Base-by-base conservation (phyloP, 768 basidiomycete species). In the Phylloporus rhodoxanthus region DNA sequence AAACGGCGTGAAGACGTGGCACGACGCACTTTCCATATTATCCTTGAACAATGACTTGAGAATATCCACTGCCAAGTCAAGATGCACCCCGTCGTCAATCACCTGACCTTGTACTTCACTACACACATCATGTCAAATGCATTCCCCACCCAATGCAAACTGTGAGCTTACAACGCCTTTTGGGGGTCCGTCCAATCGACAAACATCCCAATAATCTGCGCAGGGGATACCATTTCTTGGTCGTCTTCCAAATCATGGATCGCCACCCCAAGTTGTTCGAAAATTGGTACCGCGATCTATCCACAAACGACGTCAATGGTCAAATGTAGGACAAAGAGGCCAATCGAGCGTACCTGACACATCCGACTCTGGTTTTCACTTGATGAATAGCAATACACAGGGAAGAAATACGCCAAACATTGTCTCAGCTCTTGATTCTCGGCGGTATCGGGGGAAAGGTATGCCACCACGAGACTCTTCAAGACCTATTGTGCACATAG, bases 161-260 rank as follows among this genome's bases (percentile, higher is more conserved):
- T 10, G 13, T 71, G 68, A 61, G 68, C 73, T 72, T 60, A 78
- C 61, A 80, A 75, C 30, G 78, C 76, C 59, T 88, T 91, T 60
- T 80, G 74, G 0, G 90, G 87, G 62, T 94, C 85, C 4, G 87
- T 89, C 91, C 92, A 95, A 56, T 93, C 91, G 2, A 85, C 75
- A 60, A 94, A 75, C 68, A 93, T 77, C n/a, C 83, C 70, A 0
- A 81, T 84, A 50, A 91, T 82, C 59, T 91, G 87, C 17, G 79
- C 69, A 0, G 86, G 80, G 0, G 78, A 69, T 10, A 91, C 78
- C 82, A 88, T 87, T 36, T 82, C 79, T 58, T 86, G 79, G 40
- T 80, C 83, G 1, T 84, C 84, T 3, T 87, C 88, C 20, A 84
- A 65, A 13, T 84, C 82, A 17, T 77, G 78, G 47, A 81, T 76